phyloP scores from a whole-genome alignment of 345 rosid genomes.

The Durio zibethinus region DNA sequence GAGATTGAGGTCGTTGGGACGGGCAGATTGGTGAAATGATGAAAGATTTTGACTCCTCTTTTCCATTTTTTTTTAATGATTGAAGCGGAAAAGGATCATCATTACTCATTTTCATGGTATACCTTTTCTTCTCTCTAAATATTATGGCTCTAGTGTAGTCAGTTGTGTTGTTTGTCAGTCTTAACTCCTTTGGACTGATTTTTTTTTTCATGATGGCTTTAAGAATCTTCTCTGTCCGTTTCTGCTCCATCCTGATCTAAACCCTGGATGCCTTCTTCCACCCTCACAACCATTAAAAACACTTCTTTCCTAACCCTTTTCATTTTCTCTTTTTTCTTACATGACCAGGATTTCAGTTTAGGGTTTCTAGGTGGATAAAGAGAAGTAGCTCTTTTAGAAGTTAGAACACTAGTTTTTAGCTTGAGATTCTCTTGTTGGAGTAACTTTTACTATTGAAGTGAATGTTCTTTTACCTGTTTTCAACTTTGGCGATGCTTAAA shows the following conservation, averaged over 20 bases:
- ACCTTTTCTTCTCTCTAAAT: conserved; percentile 23
- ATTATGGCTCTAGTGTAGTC: conserved; percentile 28
- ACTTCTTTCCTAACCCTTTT: background rate
- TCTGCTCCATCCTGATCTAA: conserved; percentile 24
- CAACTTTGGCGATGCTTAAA: background rate
- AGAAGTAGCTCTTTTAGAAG: background rate
- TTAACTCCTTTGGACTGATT: conserved; percentile 32
- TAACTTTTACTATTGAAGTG: background rate
- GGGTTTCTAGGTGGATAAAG: conserved; percentile 21
- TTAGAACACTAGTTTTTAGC: conserved; percentile 3
- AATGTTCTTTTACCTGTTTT: background rate
- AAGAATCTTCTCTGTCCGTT: conserved; percentile 45
- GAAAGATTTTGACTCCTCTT: conserved; percentile 44
- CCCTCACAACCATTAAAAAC: background rate
- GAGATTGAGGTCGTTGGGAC: conserved; percentile 24
- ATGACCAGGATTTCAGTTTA: conserved; percentile 17
- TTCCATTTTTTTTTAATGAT: conserved; percentile 28
- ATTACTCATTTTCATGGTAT: conserved; percentile 23
- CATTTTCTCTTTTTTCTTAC: background rate
- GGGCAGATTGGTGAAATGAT: conserved; percentile 70
- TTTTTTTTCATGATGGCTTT: conserved; percentile 40
- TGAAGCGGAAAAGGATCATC: conserved; percentile 34
- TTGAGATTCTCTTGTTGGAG: background rate
- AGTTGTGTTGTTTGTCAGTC: conserved; percentile 36
- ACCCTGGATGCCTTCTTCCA: conserved; percentile 18